Percentiles rank a stretch among this genome's conserved stretches.
Evolutionary conservation across 768 basidiomycete species (phyloP).

Genomic region (Fomitopsis serialis): DNA sequence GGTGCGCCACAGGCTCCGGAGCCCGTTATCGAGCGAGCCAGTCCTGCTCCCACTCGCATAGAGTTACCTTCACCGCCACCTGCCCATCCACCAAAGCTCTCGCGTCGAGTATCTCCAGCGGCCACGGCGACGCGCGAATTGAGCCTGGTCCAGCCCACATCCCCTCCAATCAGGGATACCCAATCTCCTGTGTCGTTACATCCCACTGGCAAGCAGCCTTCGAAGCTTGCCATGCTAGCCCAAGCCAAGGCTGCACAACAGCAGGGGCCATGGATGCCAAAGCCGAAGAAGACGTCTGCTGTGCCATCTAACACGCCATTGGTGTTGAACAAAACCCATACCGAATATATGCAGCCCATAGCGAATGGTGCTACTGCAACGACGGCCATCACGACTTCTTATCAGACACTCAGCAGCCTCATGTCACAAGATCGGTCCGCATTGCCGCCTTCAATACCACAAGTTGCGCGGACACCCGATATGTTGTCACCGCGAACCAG

Average conservation of each 20-base stretch:
- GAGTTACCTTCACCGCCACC: background rate
- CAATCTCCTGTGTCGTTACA: background rate
- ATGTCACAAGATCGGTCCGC: slow-evolving; percentile 24
- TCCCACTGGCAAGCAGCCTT: slow-evolving; percentile 30
- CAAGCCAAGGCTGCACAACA: slow-evolving; percentile 54
- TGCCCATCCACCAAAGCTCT: background rate
- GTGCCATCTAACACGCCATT: slow-evolving; percentile 17
- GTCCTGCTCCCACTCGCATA: background rate
- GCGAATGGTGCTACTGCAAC: slow-evolving; percentile 82
- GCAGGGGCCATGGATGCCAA: slow-evolving; percentile 21
- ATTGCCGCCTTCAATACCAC: slow-evolving; percentile 17
- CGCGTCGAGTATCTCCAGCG: background rate
- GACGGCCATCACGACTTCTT: slow-evolving; percentile 79
- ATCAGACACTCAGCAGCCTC: slow-evolving; percentile 65
- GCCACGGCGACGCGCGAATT: background rate
- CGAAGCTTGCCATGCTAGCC: slow-evolving; percentile 72
- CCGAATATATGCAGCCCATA: slow-evolving; percentile 72
- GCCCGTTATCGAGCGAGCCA: too few species aligned
- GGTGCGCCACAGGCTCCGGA: background rate
- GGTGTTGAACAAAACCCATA: slow-evolving; percentile 42
- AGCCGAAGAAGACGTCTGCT: slow-evolving; percentile 15
- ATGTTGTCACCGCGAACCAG: background rate
- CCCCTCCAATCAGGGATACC: background rate
- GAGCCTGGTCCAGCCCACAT: background rate
- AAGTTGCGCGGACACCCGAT: slow-evolving; percentile 15